Percentiles rank a stretch among this genome's conserved stretches.
Conservation (phyloP, 2,329 filamentous ascomycete species). For the Cytospora piceae region DNA sequence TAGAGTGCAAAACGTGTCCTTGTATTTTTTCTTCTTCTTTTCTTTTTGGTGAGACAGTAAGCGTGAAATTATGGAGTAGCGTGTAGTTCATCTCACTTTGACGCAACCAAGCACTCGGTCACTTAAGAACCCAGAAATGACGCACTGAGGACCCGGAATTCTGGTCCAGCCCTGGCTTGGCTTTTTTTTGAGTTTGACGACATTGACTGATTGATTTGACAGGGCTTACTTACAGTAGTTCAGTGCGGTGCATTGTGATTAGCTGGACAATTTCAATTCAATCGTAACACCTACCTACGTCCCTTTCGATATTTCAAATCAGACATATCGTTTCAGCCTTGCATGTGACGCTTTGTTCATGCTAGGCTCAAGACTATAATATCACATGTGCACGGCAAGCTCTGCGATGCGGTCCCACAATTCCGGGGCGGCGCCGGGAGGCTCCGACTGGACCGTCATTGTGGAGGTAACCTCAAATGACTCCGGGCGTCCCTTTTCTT, state of each 20-base stretch:
- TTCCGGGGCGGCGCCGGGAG: no score
- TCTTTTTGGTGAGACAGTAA: background rate
- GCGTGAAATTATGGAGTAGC: background rate
- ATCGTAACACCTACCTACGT: background rate
- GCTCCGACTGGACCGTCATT: no score
- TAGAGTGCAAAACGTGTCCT: background rate
- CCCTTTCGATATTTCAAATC: background rate
- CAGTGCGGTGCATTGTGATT: no score
- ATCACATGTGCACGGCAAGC: no score
- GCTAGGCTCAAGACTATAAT: no score
- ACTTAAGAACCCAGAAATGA: background rate
- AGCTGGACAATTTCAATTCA: no score
- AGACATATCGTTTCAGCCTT: background rate
- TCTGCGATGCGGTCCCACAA: no score
- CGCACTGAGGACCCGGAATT: background rate
- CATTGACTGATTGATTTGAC: background rate
- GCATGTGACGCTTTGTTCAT: background rate
- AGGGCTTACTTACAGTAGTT: background rate
- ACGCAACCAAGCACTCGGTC: no score
- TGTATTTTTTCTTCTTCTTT: background rate
- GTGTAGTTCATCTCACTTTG: no score
- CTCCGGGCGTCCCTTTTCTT: no score
- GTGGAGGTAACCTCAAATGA: no score
- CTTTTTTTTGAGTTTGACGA: background rate
- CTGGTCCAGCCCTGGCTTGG: background rate